Evolutionary conservation across 768 basidiomycete species (phyloP).

Genomic region (Tulasnella sp.): DNA sequence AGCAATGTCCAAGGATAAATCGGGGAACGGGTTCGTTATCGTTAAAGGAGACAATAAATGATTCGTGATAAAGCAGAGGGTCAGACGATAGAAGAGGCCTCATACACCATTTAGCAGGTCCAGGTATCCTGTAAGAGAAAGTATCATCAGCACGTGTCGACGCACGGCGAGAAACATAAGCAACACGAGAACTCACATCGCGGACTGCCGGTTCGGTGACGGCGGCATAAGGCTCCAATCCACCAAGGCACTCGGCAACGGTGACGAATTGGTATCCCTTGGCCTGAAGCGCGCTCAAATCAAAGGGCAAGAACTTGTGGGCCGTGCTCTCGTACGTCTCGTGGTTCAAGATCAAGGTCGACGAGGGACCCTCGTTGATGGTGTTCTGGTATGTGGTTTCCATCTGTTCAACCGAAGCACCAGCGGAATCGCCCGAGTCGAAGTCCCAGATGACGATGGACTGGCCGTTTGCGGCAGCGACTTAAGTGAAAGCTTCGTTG

Average conservation of each 20-base stretch:
- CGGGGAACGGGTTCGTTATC: no score
- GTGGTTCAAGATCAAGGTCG: conserved; percentile 28
- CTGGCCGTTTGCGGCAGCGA: background rate
- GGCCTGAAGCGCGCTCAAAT: background rate
- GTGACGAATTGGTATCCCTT: conserved; percentile 7
- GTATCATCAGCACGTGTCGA: background rate
- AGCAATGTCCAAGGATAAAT: no score
- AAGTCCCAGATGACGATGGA: conserved; percentile 27
- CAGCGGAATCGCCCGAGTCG: conserved; percentile 23
- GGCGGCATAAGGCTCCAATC: background rate
- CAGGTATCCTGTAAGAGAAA: background rate
- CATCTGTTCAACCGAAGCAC: background rate
- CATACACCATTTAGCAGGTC: background rate
- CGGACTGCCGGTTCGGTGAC: background rate
- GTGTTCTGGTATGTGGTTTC: conserved; percentile 8
- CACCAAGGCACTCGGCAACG: conserved; percentile 13
- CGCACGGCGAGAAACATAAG: no score
- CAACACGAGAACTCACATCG: background rate
- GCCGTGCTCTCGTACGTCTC: conserved; percentile 22
- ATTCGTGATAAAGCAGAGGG: no score
- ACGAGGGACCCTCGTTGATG: background rate
- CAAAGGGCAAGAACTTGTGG: background rate
- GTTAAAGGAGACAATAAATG: no score
- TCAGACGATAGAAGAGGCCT: no score
- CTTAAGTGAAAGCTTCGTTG: background rate